Evolutionary conservation across 2,329 filamentous ascomycete species (phyloP).

Genomic region (Aspergillaceae sp.): DNA sequence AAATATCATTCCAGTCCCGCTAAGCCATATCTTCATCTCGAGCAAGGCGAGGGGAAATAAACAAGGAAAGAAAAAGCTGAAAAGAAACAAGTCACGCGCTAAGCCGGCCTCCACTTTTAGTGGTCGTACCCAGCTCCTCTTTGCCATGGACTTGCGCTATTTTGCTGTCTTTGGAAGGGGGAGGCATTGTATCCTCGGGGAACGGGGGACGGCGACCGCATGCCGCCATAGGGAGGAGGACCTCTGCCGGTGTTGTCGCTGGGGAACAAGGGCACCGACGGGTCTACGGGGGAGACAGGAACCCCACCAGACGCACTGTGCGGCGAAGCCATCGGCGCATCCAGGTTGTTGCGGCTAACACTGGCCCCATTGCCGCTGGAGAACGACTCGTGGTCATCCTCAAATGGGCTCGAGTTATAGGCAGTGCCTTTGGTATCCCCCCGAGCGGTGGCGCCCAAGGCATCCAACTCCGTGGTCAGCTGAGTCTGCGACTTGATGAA

Average conservation of each 20-base stretch:
- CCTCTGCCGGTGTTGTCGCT: slow-evolving; percentile 33
- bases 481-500: slow-evolving; percentile 96
- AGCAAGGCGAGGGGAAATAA: slow-evolving; percentile 19
- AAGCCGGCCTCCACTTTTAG: slow-evolving; percentile 21
- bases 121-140: slow-evolving; percentile 57
- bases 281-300: slow-evolving; percentile 42
- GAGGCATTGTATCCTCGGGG: slow-evolving; percentile 24
- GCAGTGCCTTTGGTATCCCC: slow-evolving; percentile 61
- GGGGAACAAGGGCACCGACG: slow-evolving; percentile 40
- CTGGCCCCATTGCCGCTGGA: slow-evolving; percentile 44
- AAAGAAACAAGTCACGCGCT: slow-evolving; percentile 5
- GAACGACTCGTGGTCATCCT: slow-evolving; percentile 64
- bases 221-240: slow-evolving; percentile 30
- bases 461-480: slow-evolving; percentile 79
- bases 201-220: slow-evolving; percentile 25
- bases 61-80: slow-evolving; percentile 4
- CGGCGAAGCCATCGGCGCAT: slow-evolving; percentile 18
- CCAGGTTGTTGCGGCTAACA: slow-evolving; percentile 43
- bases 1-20: slow-evolving; percentile 21
- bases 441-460: slow-evolving; percentile 77
- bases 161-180: slow-evolving; percentile 38
- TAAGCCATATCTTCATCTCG: slow-evolving; percentile 33
- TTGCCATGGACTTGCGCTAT: slow-evolving; percentile 56
- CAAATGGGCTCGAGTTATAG: slow-evolving; percentile 52
- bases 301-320: slow-evolving; percentile 27